Conservation (phyloP, 306 rosid species). For the Astragalus membranaceus region DNA sequence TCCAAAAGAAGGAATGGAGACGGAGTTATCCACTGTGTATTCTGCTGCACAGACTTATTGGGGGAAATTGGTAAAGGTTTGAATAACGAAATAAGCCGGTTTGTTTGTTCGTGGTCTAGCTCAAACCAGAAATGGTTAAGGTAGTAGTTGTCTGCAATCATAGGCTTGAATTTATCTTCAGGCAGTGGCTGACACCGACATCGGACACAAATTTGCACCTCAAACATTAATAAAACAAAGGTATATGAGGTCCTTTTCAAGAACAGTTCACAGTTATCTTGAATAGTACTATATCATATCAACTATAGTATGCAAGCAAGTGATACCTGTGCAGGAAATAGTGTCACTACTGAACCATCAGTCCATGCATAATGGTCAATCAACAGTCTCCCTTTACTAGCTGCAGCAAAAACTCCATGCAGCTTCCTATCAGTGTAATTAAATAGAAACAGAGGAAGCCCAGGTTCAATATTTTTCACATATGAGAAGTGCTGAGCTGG, state of each 20-base stretch:
- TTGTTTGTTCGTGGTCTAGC: conserved; percentile 70
- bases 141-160: conserved; percentile 64
- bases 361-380: conserved; percentile 91
- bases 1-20: conserved; percentile 25
- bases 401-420: conserved; percentile 82
- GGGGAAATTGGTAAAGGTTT: conserved; percentile 39
- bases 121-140: conserved; percentile 74
- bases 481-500: conserved; percentile 62
- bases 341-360: conserved; percentile 60
- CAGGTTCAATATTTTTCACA: conserved; percentile 78
- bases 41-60: conserved; percentile 15
- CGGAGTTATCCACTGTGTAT: conserved; percentile 20
- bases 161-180: conserved; percentile 59
- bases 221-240: conserved; percentile 15
- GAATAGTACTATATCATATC: not conserved
- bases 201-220: conserved; percentile 61
- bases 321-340: conserved; percentile 87
- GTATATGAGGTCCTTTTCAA: not conserved
- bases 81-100: conserved; percentile 37
- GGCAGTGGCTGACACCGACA: conserved; percentile 59
- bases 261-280: not conserved
- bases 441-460: conserved; percentile 88
- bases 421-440: conserved; percentile 65
- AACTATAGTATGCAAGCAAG: not conserved
- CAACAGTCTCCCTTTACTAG: conserved; percentile 54